phyloP scores from a whole-genome alignment of 2,329 filamentous ascomycete genomes.

The Fusarium tanahbumbuense region DNA sequence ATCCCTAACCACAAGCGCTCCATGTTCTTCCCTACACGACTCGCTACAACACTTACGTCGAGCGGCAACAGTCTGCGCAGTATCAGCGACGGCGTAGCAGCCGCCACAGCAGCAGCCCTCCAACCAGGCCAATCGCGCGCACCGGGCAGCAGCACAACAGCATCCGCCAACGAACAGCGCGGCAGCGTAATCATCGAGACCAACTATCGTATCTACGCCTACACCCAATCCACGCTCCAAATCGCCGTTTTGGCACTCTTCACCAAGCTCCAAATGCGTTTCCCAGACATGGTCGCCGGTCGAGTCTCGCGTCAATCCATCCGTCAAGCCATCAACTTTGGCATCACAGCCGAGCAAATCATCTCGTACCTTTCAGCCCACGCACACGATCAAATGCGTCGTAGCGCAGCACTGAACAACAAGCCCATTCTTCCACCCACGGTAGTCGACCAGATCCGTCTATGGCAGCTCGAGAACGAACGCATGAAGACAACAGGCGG shows the following conservation, averaged over 20 bases:
- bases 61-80: constrained; percentile 80
- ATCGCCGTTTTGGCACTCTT: constrained; percentile 95
- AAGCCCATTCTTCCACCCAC: constrained; percentile 88
- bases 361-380: constrained; percentile 92
- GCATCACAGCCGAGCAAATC: constrained; percentile 95
- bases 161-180: constrained; percentile 60
- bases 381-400: constrained; percentile 93
- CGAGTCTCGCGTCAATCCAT: constrained; percentile 91
- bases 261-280: constrained; percentile 86
- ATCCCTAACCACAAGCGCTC: constrained; percentile 67
- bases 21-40: constrained; percentile 88
- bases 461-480: constrained; percentile 98
- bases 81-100: constrained; percentile 74
- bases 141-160: constrained; percentile 50
- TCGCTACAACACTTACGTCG: constrained; percentile 89
- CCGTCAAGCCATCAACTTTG: constrained; percentile 84
- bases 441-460: constrained; percentile 94
- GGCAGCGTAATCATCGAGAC: constrained; percentile 97
- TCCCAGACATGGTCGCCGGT: constrained; percentile 92
- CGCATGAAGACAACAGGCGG: constrained; percentile 86
- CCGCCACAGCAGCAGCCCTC: constrained; percentile 66
- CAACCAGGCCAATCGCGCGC: constrained; percentile 52
- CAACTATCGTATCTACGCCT: constrained; percentile 97
- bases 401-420: constrained; percentile 67
- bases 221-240: constrained; percentile 92